Percentiles rank a stretch among this genome's conserved stretches.
phyloP scores from a whole-genome alignment of 2,329 filamentous ascomycete species.

The Tricladium varicosporioides region DNA sequence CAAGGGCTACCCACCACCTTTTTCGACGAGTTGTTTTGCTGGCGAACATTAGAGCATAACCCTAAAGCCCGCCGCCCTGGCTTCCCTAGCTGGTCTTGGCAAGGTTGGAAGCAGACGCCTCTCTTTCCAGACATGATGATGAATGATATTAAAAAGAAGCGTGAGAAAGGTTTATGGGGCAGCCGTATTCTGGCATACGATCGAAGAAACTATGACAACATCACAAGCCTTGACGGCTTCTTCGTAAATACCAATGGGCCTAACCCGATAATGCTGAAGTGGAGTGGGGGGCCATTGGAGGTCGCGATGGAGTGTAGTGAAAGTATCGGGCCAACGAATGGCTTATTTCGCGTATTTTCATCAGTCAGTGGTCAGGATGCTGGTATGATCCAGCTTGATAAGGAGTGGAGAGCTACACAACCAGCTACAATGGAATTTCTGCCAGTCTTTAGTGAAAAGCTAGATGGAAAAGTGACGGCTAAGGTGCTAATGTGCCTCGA shows the following conservation, averaged over 20 bases:
- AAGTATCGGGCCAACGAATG: not conserved
- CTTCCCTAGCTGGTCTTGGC: not conserved
- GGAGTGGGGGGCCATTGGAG: not conserved
- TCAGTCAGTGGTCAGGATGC: not conserved
- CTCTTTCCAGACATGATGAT: not conserved
- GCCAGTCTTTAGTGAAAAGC: not conserved
- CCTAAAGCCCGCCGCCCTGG: not conserved
- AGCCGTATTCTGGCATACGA: not conserved
- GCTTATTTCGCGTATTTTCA: not conserved
- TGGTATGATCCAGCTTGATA: not conserved
- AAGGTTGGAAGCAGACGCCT: not conserved
- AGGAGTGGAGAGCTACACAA: not conserved
- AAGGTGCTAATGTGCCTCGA: not conserved
- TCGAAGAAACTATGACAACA: not conserved
- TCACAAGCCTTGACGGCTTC: not conserved
- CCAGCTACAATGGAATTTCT: not conserved
- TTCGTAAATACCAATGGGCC: not conserved
- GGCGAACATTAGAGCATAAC: not conserved
- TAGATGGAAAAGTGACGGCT: not conserved
- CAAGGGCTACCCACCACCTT: not conserved
- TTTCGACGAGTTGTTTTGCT: not conserved
- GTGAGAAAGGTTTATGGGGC: not conserved
- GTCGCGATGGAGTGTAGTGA: not conserved
- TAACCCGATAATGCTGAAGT: not conserved
- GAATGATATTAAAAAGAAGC: not conserved